Evolutionary conservation across 2,329 filamentous ascomycete species (phyloP).

Genomic region (Trichoderma aggressivum): DNA sequence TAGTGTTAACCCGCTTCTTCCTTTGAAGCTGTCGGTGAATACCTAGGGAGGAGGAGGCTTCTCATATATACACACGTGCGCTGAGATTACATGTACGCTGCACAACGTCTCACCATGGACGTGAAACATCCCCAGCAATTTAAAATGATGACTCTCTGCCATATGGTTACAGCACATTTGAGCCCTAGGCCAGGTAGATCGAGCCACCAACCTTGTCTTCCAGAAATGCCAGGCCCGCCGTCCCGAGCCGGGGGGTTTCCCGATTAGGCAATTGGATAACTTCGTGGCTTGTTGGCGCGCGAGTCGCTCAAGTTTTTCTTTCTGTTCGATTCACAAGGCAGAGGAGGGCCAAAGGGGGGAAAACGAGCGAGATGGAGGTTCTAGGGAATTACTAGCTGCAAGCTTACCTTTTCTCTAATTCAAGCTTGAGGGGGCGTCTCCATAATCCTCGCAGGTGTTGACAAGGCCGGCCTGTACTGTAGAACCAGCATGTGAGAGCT

Average conservation of each 20-base stretch:
- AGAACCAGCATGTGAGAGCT: not conserved
- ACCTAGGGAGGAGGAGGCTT: not conserved
- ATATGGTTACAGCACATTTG: conserved; percentile 3
- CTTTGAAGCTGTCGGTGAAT: too few relatives aligned
- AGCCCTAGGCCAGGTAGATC: conserved; percentile 3
- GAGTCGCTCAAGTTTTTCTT: not conserved
- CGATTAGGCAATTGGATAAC: conserved; percentile 16
- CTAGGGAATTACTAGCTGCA: not conserved
- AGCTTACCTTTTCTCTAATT: not conserved
- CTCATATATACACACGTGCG: not conserved
- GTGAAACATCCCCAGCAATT: not conserved
- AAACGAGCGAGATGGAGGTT: not conserved
- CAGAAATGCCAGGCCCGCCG: not conserved
- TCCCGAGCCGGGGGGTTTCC: not conserved
- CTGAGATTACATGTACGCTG: not conserved
- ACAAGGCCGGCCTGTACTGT: not conserved
- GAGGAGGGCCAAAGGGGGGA: not conserved
- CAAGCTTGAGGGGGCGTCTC: not conserved
- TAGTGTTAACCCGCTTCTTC: not conserved
- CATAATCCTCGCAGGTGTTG: not conserved
- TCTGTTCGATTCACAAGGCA: not conserved
- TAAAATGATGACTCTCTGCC: not conserved
- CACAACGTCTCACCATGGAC: not conserved
- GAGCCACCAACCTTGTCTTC: not conserved
- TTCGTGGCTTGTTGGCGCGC: not conserved